Percentiles rank a stretch among this genome's conserved stretches.
Evolutionary conservation across 2,329 filamentous ascomycete genomes (phyloP).

Genomic region (Aspergillus fumigatus): DNA sequence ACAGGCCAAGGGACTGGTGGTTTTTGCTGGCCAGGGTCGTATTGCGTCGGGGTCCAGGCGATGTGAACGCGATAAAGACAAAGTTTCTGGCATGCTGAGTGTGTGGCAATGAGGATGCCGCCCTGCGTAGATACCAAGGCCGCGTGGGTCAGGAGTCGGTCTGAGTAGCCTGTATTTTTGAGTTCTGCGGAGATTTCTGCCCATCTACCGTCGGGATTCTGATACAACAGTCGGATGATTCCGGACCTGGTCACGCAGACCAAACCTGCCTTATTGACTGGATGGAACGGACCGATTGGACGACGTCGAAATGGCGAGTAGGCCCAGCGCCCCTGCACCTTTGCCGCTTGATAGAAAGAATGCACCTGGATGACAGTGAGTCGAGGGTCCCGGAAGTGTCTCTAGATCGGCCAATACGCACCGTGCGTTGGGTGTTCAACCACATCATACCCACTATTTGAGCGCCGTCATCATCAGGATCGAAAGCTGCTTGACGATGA

Average conservation of each 20-base stretch:
- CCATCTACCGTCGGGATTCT: constrained; percentile 67
- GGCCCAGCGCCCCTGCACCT: constrained; percentile 58
- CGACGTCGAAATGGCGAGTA: constrained; percentile 65
- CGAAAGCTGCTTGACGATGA: constrained; percentile 59
- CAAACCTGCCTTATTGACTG: constrained; percentile 64
- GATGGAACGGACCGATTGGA: constrained; percentile 66
- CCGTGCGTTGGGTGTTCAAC: constrained; percentile 60
- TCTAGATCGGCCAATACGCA: constrained; percentile 24
- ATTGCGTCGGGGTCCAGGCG: constrained; percentile 63
- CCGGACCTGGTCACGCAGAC: constrained; percentile 73
- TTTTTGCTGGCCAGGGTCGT: constrained; percentile 43
- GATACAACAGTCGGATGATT: constrained; percentile 69
- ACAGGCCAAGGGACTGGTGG: constrained; percentile 26
- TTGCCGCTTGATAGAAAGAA: constrained; percentile 57
- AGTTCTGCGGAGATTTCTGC: constrained; percentile 70
- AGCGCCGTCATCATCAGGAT: constrained; percentile 68
- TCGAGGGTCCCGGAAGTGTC: neutral
- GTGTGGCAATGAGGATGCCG: constrained; percentile 35
- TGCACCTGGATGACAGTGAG: constrained; percentile 29
- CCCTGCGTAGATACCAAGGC: constrained; percentile 70
- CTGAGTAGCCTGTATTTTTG: constrained; percentile 65
- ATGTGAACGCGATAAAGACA: constrained; percentile 69
- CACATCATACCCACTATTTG: constrained; percentile 81
- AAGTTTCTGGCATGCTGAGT: constrained; percentile 62
- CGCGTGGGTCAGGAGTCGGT: constrained; percentile 76